Base-by-base conservation (phyloP, 441 rosid genomes). In the Adansonia grandidieri region DNA sequence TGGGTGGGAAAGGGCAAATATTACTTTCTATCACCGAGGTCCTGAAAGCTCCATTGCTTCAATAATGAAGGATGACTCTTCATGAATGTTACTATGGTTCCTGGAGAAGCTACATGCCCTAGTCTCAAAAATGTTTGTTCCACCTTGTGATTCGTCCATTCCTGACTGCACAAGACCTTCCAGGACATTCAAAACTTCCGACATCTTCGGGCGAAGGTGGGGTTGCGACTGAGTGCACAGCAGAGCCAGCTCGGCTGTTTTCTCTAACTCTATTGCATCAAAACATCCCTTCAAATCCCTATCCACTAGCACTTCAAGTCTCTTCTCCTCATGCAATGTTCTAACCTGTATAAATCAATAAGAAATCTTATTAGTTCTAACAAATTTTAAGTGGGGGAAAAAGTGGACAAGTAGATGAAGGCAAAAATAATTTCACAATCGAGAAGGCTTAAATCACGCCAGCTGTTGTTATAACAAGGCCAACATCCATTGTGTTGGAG, bases 1-100 rank as follows among this genome's bases (percentile, higher is more conserved):
- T 80, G 79, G 65, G 82, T 56, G 24, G 82, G 19, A 28, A 57
- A 62, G 47, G 76, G 48, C 6, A 48, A 50, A 22, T 4, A 17
- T 13, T 32, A 20, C 57, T 48, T 56, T 22, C 62, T 76, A 48
- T 89, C 82, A 95, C 66, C 99, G 77, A 72, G 99, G 99, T 86
- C 99, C 96, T 2, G 98, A 95, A 37, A 95, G 99, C 83, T 95
- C 99, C 79, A 95, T 91, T 9, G 99, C 92, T 90, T 95, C 98
- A 2, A 93, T 85, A 82, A 93, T 91, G 86, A 92, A 91, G 9
- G 99, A 95, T 76, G 93, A 87, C 44, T 88, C 93, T 57, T 92
- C 95, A 28, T 79, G 93, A 66, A 84, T 75, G 62, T 87, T 91
- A 40, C 91, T 91, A 57, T 81, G 85, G 60, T 82, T 85, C 85